These are phyloP conservation scores for Geotrichum ghanense DNA, from an alignment of 805 yeast species.

Conservation along the genomic window DNA sequence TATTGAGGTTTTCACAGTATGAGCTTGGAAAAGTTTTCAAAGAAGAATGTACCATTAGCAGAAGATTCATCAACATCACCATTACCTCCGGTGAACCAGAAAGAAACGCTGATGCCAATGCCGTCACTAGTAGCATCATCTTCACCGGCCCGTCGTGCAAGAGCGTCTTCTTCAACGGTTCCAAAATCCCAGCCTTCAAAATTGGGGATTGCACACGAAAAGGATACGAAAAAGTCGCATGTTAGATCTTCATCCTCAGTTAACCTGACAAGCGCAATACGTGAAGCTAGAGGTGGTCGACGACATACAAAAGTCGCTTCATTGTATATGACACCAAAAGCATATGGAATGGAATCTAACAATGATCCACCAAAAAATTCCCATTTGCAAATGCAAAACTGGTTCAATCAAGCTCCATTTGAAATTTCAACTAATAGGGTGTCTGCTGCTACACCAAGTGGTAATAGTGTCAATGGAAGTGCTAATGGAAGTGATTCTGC, in stretches of 20 bases:
- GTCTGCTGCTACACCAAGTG: no score
- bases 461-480: not conserved
- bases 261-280: not conserved
- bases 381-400: not conserved
- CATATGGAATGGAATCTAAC: not conserved
- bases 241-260: not conserved
- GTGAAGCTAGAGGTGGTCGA: not conserved
- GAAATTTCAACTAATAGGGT: not conserved
- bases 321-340: not conserved
- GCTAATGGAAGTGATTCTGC: not conserved
- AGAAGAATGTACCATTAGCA: no score
- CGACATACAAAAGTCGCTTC: not conserved
- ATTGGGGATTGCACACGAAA: no score
- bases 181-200: no score
- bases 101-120: no score
- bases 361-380: not conserved
- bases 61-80: no score
- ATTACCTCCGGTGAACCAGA: no score
- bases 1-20: no score
- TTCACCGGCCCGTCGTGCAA: no score
- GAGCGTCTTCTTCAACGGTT: no score
- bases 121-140: no score
- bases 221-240: not conserved
- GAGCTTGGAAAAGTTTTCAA: no score
- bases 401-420: not conserved